These are phyloP conservation scores for Xylaria sp. DNA, from an alignment of 2,329 filamentous ascomycete genomes.

Conservation along the genomic window DNA sequence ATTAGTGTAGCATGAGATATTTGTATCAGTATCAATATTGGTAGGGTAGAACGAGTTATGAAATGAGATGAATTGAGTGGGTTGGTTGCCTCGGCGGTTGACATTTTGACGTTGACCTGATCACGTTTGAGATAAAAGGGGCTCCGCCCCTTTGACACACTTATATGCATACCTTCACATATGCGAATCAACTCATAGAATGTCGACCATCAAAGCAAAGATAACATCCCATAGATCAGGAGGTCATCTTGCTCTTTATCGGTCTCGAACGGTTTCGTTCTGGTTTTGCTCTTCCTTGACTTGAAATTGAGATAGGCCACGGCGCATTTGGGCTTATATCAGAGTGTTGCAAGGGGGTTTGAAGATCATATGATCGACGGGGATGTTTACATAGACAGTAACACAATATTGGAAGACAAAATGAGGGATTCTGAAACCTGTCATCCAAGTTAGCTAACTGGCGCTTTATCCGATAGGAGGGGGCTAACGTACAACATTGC, in stretches of 20 bases:
- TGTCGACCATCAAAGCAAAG: conserved; percentile 24
- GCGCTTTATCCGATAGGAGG: neutral
- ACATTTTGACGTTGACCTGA: neutral
- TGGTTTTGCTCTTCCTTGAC: conserved; percentile 29
- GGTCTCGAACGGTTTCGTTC: conserved; percentile 14
- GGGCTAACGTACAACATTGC: neutral
- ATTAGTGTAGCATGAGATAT: conserved; percentile 3
- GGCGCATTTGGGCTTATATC: conserved; percentile 27
- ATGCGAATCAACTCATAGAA: neutral
- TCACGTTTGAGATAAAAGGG: neutral
- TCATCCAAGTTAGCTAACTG: conserved; percentile 1
- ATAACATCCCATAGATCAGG: neutral
- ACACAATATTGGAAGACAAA: neutral
- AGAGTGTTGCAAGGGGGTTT: conserved; percentile 30
- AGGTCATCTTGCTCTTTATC: conserved; percentile 1
- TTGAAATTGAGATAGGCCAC: conserved; percentile 31
- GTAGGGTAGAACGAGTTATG: conserved; percentile 20
- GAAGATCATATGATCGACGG: neutral
- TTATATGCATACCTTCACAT: neutral
- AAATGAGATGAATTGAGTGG: conserved; percentile 2
- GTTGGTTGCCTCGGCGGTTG: neutral
- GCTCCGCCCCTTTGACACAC: neutral
- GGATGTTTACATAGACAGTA: neutral
- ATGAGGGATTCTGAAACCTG: neutral
- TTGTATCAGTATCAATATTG: conserved; percentile 15